Evolutionary conservation across 441 rosid species (phyloP), one percentile per base, ranked within the genome.

Genomic region (Melastoma candidum): DNA sequence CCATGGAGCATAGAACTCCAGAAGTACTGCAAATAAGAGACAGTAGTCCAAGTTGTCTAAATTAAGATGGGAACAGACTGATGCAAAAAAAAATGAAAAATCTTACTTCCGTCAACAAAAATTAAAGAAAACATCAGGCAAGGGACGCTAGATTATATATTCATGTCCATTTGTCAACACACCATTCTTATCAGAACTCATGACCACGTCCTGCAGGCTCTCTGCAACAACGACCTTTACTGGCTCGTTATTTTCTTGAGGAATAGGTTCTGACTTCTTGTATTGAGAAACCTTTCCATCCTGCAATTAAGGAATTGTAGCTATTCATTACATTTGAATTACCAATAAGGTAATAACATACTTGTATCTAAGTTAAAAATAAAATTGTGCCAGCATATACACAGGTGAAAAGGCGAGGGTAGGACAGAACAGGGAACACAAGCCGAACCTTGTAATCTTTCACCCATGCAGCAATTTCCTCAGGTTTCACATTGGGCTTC

Each of bases 1-100:
- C 99, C 99, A 86, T 0, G 97, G 97, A 46, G 99, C 97, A 59
- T 93, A 93, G 63, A 93, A 89, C 73, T 89, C 99, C 7, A 93
- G 59, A 49, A 93, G 72, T 55, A 93, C 99, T 93, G 85, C 76
- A 76, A 6, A 59, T 8, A 32, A 32, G 5, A 4, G 8, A 22
- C 29, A 29, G 54, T 45, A 48, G 10, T 41, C 5, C 12, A 72
- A 22, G 48, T 48, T 22, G 17, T 47, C 29, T 17, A 17, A 17
- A 17, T 32, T 29, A 29, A 29, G 36, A 29, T 29, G 36, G 41
- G 8, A 8, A 32, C 8, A 32, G 8, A 32, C 6, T 32, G 1
- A 4, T 4, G 7, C 41, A 32, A 32, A 32, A 32, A 6, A 32
- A 4, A 2, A 32, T 32, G 7, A 32, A 32, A 4, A 32, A 32